Evolutionary conservation across 768 basidiomycete species (phyloP), one percentile per base, ranked within the genome.

Genomic region (Tylopilus sp.): DNA sequence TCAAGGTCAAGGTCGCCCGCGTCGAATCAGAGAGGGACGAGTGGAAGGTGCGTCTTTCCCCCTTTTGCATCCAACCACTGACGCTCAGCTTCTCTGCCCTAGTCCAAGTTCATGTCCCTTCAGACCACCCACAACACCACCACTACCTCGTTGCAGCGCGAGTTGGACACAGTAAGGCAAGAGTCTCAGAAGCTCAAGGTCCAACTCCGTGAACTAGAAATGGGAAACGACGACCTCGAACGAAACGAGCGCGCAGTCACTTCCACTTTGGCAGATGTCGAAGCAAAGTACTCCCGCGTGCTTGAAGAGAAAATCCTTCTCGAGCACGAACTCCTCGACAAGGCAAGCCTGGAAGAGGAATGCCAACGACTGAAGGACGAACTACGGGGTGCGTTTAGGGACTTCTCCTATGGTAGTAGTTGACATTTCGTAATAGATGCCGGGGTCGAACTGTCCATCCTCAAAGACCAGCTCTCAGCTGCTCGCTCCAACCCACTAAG

Each of bases 201-300:
- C 21, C 85, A 88, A 64, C 73, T 93, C 17, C 82, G 90, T 21
- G 92, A 98, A 69, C 76, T 97, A 28, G 96, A 98, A 72, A 89
- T 98, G 84, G 96, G 96, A 43, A 98, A 97, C 64, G 97, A 99
- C 64, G 95, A 98, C 72, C 77, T 99, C 53, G 97, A 98, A 68
- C 80, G 94, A 57, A 95, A 89, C 69, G 96, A 98, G 66, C 83
- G 97, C 26, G 89, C 89, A 46, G 87, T 90, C 37, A 82, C 87
- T 10, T 91, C 87, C 45, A 89, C 82, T 61, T 72, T 95, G 61
- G 88, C 87, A 5, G 89, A 90, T 66, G 77, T 92, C 62, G 94
- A 97, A 72, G 76, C 82, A 60, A 92, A 87, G 68, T 96, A 98
- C 73, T 85, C 93, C 54, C 82, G 86, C 48, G 89, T 88, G 1